A percentile compares a stretch with the other conserved stretches of the same genome.
These are phyloP conservation scores for Nothopassalora personata DNA, from an alignment of 2,329 filamentous ascomycete genomes.

Conservation along the genomic window DNA sequence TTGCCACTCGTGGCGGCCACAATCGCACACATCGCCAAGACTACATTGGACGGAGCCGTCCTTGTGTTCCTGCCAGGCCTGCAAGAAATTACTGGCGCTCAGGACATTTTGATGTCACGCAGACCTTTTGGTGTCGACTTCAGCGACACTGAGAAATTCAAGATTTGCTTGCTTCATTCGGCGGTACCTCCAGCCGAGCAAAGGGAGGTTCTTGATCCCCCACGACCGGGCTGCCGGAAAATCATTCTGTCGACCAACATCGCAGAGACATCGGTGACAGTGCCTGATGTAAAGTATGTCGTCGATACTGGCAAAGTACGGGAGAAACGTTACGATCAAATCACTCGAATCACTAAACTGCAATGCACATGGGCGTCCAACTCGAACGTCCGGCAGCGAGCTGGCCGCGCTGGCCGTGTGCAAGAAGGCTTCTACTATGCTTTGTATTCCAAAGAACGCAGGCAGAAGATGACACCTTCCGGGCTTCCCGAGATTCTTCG, in stretches of 20 bases:
- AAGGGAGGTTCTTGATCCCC: slow-evolving; percentile 37
- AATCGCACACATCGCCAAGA: slow-evolving; percentile 44
- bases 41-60: slow-evolving; percentile 41
- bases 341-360: slow-evolving; percentile 36
- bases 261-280: slow-evolving; percentile 48
- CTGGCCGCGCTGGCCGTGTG: slow-evolving; percentile 48
- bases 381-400: slow-evolving; percentile 45
- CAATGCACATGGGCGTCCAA: slow-evolving; percentile 44
- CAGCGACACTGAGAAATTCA: slow-evolving; percentile 36
- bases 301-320: slow-evolving; percentile 45
- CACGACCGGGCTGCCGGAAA: slow-evolving; percentile 41
- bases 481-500: slow-evolving; percentile 40
- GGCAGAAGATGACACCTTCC: slow-evolving; percentile 31
- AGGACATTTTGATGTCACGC: slow-evolving; percentile 28
- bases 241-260: slow-evolving; percentile 50
- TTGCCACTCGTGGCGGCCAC: slow-evolving; percentile 40
- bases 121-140: slow-evolving; percentile 38
- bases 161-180: slow-evolving; percentile 46
- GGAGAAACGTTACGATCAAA: slow-evolving; percentile 38
- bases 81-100: slow-evolving; percentile 34
- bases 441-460: slow-evolving; percentile 39
- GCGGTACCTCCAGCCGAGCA: slow-evolving; percentile 40
- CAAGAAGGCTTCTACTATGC: slow-evolving; percentile 48
- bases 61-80: slow-evolving; percentile 47
- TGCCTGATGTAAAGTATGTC: slow-evolving; percentile 49